Conservation (phyloP, 2,329 filamentous ascomycete genomes). For the Arthrobotrys iridis region DNA sequence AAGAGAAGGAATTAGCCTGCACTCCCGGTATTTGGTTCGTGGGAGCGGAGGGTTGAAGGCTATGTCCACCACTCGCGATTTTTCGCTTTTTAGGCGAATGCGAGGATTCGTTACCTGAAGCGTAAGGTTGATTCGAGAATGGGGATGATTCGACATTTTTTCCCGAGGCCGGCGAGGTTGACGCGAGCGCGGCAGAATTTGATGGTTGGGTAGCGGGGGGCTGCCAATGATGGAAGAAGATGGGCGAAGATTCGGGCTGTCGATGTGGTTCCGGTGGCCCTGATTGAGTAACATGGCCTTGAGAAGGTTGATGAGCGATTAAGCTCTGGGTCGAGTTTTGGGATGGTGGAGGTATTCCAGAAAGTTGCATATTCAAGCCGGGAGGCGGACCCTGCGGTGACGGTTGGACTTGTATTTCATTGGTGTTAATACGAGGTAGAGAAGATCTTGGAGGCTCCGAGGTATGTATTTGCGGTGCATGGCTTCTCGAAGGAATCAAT, state of each 20-base stretch:
- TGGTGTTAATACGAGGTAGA: slow-evolving; percentile 66
- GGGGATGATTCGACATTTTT: slow-evolving; percentile 58
- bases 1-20: slow-evolving; percentile 51
- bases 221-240: slow-evolving; percentile 59
- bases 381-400: slow-evolving; percentile 60
- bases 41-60: slow-evolving; percentile 53
- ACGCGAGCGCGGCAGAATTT: slow-evolving; percentile 49
- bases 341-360: slow-evolving; percentile 49
- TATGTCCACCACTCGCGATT: slow-evolving; percentile 46
- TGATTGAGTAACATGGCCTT: slow-evolving; percentile 36
- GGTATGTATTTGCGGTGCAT: slow-evolving; percentile 41
- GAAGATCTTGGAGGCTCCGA: slow-evolving; percentile 63
- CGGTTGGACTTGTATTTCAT: slow-evolving; percentile 66
- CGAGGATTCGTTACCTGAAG: slow-evolving; percentile 55
- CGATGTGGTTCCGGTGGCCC: slow-evolving; percentile 39
- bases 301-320: slow-evolving; percentile 46
- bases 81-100: slow-evolving; percentile 58
- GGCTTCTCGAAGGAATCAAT: slow-evolving; percentile 60
- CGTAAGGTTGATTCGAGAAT: slow-evolving; percentile 54
- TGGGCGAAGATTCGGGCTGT: slow-evolving; percentile 51
- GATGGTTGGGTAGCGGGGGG: slow-evolving; percentile 55
- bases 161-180: slow-evolving; percentile 56
- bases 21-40: slow-evolving; percentile 12
- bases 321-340: slow-evolving; percentile 45
- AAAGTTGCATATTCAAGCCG: slow-evolving; percentile 51